These are phyloP conservation scores for Xylariaceae sp. DNA, from an alignment of 2,329 filamentous ascomycete genomes.

Conservation along the genomic window DNA sequence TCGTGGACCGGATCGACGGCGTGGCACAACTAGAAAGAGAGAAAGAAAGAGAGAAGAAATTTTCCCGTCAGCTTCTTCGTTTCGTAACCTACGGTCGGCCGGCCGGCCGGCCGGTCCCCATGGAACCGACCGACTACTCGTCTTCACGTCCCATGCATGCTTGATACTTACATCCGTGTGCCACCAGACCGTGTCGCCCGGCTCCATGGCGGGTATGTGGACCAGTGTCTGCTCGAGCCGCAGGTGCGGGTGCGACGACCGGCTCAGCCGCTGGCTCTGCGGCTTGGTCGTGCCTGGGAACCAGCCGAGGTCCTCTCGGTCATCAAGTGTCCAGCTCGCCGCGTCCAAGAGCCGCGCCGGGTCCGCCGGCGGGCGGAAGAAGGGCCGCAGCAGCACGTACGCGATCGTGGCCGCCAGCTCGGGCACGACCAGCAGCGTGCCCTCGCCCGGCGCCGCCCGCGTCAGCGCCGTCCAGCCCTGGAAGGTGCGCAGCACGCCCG, in stretches of 20 bases:
- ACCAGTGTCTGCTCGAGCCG: slow-evolving; percentile 26
- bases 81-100: too few species aligned
- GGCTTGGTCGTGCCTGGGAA: slow-evolving; percentile 27
- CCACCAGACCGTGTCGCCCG: slow-evolving; percentile 23
- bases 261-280: slow-evolving; percentile 23
- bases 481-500: slow-evolving; percentile 29
- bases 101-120: too few species aligned
- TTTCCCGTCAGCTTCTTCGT: too few species aligned
- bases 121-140: not conserved
- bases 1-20: slow-evolving; percentile 5
- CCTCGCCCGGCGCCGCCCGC: slow-evolving; percentile 24
- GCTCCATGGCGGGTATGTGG: slow-evolving; percentile 24
- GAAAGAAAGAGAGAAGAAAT: too few species aligned
- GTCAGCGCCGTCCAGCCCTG: slow-evolving; percentile 37
- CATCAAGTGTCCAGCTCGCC: slow-evolving; percentile 21
- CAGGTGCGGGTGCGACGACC: slow-evolving; percentile 25
- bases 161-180: slow-evolving; percentile 6
- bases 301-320: slow-evolving; percentile 18
- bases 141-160: not conserved
- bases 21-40: slow-evolving; percentile 5
- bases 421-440: slow-evolving; percentile 33
- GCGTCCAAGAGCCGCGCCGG: slow-evolving; percentile 18
- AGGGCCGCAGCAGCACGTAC: slow-evolving; percentile 34
- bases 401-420: slow-evolving; percentile 15
- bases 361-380: slow-evolving; percentile 28